These are phyloP conservation scores for Clarkia xantiana DNA, from an alignment of 345 rosid genomes.

Conservation along the genomic window DNA sequence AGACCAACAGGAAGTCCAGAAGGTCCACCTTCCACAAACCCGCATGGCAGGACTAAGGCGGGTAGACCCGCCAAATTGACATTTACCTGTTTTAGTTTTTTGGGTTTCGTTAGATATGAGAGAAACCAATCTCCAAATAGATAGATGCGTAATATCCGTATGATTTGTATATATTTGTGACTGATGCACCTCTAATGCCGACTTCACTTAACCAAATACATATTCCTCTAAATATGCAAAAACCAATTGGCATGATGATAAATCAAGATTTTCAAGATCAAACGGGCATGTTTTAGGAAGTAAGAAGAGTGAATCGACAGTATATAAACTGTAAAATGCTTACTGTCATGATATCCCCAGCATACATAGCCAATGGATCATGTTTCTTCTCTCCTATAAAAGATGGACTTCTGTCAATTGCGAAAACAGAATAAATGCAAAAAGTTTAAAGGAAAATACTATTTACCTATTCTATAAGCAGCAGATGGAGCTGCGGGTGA, in stretches of 20 bases:
- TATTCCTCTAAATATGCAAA: too few relatives aligned
- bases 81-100: slow-evolving; percentile 48
- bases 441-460: not conserved
- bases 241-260: too few relatives aligned
- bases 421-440: not conserved
- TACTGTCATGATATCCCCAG: slow-evolving; percentile 93
- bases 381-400: slow-evolving; percentile 69
- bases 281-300: not conserved
- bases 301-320: not conserved
- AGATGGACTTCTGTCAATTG: not conserved
- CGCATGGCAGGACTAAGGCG: slow-evolving; percentile 84
- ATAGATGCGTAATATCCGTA: too few relatives aligned
- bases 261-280: too few relatives aligned
- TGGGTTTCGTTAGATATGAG: not conserved
- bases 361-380: slow-evolving; percentile 91
- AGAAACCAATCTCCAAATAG: not conserved
- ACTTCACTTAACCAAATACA: too few relatives aligned
- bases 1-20: slow-evolving; percentile 79
- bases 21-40: slow-evolving; percentile 66
- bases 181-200: too few relatives aligned
- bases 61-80: slow-evolving; percentile 88
- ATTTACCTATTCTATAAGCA: slow-evolving; percentile 73
- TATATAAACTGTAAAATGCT: slow-evolving; percentile 7
- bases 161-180: too few relatives aligned
- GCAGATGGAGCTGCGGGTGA: slow-evolving; percentile 92